Base-by-base conservation (phyloP, 352 stramenopile genomes). In the Phytophthora fragariae region DNA sequence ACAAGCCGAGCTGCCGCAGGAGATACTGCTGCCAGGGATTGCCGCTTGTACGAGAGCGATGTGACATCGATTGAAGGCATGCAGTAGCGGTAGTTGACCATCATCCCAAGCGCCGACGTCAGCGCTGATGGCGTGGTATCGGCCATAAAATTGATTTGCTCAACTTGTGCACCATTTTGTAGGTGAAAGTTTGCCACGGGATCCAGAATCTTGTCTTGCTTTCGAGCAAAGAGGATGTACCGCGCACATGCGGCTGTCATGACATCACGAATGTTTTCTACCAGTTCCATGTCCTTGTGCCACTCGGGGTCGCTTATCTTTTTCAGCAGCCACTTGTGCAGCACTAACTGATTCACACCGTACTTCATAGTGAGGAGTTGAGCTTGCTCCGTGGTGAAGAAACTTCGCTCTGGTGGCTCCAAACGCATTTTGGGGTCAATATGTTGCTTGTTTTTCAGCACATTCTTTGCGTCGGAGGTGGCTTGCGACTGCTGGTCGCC, bases 71-170 rank as follows among this genome's bases (percentile, higher is more conserved):
- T 88, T 33, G 84, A 92, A 5, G 78, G 92, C 85, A 96, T 94
- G 63, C 85, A 91, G 63, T 96, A 96, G 53, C 89, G 86, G 62
- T 96, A 96, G 70, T 96, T 96, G 76, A 96, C 92, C 89, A 96
- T 96, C 72, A 93, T 89, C 8, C 84, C 85, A 6, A 90, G 79
- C 21, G 85, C 81, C 8, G 60, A 80, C 15, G 63, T 60, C 37
- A 93, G 64, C 10, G 82, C 83, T 17, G 81, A 74, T 8, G 73
- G 65, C 3, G 86, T 91, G 15, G 77, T 80, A 64, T 96, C 87
- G 0, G 88, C 89, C 39, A 90, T 77, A 57, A 95, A 96, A 57
- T 96, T 95, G 60, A 96, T 79, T 55, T 94, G 88, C 65, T 96
- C 89, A 17, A 96, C 88, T 68, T 96, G 89, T 0, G 89, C 89